Evolutionary conservation across 225 moss, liverwort and hornwort species (phyloP), one percentile per base, ranked within the genome.

Genomic region (Climacium dendroides): DNA sequence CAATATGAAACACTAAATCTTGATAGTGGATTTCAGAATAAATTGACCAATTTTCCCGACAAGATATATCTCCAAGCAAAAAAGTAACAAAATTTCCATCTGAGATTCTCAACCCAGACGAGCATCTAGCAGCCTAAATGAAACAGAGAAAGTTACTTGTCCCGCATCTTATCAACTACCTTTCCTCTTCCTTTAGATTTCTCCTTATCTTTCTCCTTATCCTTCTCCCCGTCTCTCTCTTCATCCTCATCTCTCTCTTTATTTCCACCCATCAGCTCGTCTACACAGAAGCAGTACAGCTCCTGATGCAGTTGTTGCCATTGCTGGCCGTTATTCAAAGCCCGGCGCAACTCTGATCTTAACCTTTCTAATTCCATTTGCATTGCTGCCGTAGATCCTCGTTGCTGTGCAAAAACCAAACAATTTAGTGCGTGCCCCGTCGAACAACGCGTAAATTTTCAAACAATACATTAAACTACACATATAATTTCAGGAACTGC

Each of bases 271-370:
- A 98, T 96, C 45, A 98, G 94, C 87, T 96, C 98, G 90, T 98
- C 96, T 75, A 98, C 96, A 89, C 98, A 98, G 74, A 98, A 98
- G 89, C 95, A 98, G 86, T 98, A 98, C 25, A 98, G 90, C 89
- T 98, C 98, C 87, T 98, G 98, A 89, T 98, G 98, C 63, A 98
- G 92, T 90, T 98, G 97, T 87, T 98, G 98, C 98, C 98, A 98
- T 85, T 98, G 98, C 77, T 98, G 98, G 28, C 98, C 98, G 86
- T 98, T 98, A 79, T 96, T 98, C 92, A 98, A 92, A 80, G 98
- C 96, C 22, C 96, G 94, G 47, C 96, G 94, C 91, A 98, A 89
- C 86, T 98, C 98, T 62, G 98, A 98, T 89, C 98, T 95, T 84
- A 98, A 93, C 86, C 96, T 93, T 69, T 98, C 98, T 89, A 98